Evolutionary conservation across 306 rosid species (phyloP).

Genomic region (Glycyrrhiza uralensis): DNA sequence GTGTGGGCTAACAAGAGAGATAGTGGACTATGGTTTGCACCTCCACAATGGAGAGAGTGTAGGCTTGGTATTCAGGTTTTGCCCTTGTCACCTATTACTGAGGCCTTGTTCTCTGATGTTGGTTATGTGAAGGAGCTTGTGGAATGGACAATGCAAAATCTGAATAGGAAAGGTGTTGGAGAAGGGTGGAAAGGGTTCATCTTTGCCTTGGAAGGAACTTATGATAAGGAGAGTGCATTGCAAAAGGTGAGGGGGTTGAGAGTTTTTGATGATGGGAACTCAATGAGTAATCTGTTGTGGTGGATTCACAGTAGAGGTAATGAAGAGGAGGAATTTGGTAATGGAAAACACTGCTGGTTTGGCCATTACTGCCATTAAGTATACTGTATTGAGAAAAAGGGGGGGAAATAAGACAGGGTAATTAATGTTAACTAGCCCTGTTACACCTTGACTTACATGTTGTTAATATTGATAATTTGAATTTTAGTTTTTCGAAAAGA

Average conservation of each 20-base stretch:
- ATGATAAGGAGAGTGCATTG: conserved; percentile 53
- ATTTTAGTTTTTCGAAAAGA: background rate
- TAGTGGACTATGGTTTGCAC: conserved; percentile 84
- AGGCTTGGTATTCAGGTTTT: conserved; percentile 80
- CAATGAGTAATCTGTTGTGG: conserved; percentile 71
- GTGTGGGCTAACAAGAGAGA: conserved; percentile 83
- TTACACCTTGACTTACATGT: too few species aligned
- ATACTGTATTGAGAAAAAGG: background rate
- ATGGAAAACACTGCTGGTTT: conserved; percentile 34
- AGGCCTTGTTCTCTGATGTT: conserved; percentile 33
- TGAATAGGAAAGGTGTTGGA: conserved; percentile 58
- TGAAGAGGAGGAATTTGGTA: conserved; percentile 24
- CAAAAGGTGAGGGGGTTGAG: conserved; percentile 41
- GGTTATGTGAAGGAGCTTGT: conserved; percentile 66
- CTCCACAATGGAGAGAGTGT: conserved; percentile 70
- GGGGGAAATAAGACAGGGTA: background rate
- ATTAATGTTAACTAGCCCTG: background rate
- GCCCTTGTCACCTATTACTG: conserved; percentile 51
- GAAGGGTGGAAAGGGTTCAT: conserved; percentile 80
- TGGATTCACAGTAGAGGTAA: conserved; percentile 72
- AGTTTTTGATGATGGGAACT: conserved; percentile 71
- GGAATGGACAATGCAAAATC: conserved; percentile 60
- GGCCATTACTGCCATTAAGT: conserved; percentile 25
- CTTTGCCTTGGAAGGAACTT: conserved; percentile 69
- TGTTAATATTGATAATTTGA: background rate